These are phyloP conservation scores for Gossypium davidsonii DNA, from an alignment of 441 rosid genomes.

Conservation along the genomic window DNA sequence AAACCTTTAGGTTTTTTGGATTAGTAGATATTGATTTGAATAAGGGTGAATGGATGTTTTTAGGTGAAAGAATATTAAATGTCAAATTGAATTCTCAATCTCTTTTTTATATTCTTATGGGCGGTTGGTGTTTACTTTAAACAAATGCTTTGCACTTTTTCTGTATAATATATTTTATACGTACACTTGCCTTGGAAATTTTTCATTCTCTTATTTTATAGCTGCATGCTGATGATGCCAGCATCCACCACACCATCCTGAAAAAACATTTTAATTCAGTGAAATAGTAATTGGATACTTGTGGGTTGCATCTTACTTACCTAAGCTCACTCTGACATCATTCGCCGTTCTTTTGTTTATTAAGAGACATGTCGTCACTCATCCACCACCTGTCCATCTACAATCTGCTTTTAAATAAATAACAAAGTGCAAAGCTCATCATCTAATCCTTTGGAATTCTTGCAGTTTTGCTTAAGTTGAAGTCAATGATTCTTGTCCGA, in stretches of 20 bases:
- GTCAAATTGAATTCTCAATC: background rate
- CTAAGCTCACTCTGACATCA: background rate
- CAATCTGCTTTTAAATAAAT: background rate
- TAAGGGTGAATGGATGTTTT: background rate
- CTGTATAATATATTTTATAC: background rate
- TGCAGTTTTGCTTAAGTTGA: background rate
- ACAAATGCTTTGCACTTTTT: conserved; percentile 2
- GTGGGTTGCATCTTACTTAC: too few species aligned
- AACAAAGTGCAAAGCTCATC: background rate
- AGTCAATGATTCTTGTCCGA: conserved; percentile 19
- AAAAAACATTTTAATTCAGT: background rate
- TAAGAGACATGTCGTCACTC: background rate
- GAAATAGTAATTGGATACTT: too few species aligned
- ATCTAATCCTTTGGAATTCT: background rate
- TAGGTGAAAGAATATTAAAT: background rate
- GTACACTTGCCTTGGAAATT: too few species aligned
- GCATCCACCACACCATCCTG: background rate
- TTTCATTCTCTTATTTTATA: background rate
- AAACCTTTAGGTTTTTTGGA: too few species aligned
- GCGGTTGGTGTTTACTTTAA: background rate
- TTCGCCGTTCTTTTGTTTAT: background rate
- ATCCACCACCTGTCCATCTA: background rate
- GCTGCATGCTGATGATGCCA: background rate
- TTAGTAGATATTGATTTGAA: too few species aligned
- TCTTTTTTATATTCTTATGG: background rate